These are phyloP conservation scores for Leccinellum albellum DNA, from an alignment of 768 basidiomycete genomes.

Conservation along the genomic window DNA sequence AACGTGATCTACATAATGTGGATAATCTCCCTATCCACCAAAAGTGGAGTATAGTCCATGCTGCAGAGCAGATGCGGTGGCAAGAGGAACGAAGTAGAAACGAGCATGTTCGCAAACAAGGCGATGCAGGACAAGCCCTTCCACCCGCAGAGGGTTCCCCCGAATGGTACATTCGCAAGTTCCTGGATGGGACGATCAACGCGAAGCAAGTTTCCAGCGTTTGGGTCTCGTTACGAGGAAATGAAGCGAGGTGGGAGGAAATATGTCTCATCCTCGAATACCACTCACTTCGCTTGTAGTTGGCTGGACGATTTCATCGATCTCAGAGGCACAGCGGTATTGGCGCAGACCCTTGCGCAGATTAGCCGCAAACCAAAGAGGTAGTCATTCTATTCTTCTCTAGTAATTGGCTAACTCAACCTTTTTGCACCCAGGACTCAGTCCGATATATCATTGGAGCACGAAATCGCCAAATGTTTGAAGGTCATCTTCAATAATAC, in stretches of 20 bases:
- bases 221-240: conserved; percentile 72
- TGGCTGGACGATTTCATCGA: conserved; percentile 78
- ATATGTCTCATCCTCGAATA: neutral
- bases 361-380: conserved; percentile 71
- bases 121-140: conserved; percentile 52
- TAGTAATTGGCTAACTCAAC: neutral
- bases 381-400: conserved; percentile 36
- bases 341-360: conserved; percentile 73
- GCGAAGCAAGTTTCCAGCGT: conserved; percentile 76
- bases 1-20: conserved; percentile 60
- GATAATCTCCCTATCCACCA: conserved; percentile 67
- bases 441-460: conserved; percentile 69
- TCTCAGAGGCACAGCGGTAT: conserved; percentile 79
- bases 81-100: conserved; percentile 65
- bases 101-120: conserved; percentile 57
- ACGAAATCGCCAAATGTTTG: conserved; percentile 86
- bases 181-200: conserved; percentile 82
- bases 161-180: conserved; percentile 91
- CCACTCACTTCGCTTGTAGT: conserved; percentile 37
- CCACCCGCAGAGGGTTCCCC: conserved; percentile 67
- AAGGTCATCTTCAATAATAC: conserved; percentile 72
- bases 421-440: conserved; percentile 22
- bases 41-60: conserved; percentile 90
- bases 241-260: conserved; percentile 65
- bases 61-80: conserved; percentile 77